Percentiles rank a stretch among this genome's conserved stretches.
phyloP scores from a whole-genome alignment of 2,329 filamentous ascomycete genomes.

The Dryadomyces quercus-mongolicae region DNA sequence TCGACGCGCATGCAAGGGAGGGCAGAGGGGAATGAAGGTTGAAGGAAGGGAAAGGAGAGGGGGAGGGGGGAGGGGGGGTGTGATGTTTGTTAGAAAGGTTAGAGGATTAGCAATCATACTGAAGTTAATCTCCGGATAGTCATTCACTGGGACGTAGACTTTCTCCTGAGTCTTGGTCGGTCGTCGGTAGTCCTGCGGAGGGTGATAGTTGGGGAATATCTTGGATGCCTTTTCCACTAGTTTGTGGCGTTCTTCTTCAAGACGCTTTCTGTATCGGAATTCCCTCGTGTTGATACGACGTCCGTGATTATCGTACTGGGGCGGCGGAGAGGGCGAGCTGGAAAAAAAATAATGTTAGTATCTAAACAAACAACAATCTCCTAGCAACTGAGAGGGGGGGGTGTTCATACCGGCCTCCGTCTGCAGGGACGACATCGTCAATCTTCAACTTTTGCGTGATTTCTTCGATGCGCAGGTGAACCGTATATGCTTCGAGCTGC shows the following conservation, averaged over 20 bases:
- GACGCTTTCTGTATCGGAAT: slow-evolving; percentile 93
- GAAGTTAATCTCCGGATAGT: slow-evolving; percentile 99
- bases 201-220: slow-evolving; percentile 98
- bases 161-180: slow-evolving; percentile 99
- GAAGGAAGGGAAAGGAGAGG: slow-evolving; percentile 27
- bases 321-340: slow-evolving; percentile 89
- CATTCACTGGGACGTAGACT: slow-evolving; percentile 99
- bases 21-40: slow-evolving; percentile 37
- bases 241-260: slow-evolving; percentile 98
- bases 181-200: slow-evolving; percentile 93
- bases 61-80: slow-evolving; percentile 7
- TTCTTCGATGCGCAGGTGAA: slow-evolving; percentile 95
- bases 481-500: slow-evolving; percentile 91
- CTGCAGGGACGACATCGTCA: slow-evolving; percentile 94
- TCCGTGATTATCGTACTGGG: slow-evolving; percentile 98
- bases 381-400: neutral
- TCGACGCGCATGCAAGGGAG: slow-evolving; percentile 6
- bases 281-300: slow-evolving; percentile 98
- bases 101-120: slow-evolving; percentile 99
- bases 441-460: slow-evolving; percentile 99
- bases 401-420: slow-evolving; percentile 76
- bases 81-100: slow-evolving; percentile 61
- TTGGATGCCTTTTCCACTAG: slow-evolving; percentile 99
- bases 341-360: neutral
- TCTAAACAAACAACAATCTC: neutral